These are phyloP conservation scores for Ogataea chonburiensis DNA, from an alignment of 805 yeast genomes.

Conservation along the genomic window DNA sequence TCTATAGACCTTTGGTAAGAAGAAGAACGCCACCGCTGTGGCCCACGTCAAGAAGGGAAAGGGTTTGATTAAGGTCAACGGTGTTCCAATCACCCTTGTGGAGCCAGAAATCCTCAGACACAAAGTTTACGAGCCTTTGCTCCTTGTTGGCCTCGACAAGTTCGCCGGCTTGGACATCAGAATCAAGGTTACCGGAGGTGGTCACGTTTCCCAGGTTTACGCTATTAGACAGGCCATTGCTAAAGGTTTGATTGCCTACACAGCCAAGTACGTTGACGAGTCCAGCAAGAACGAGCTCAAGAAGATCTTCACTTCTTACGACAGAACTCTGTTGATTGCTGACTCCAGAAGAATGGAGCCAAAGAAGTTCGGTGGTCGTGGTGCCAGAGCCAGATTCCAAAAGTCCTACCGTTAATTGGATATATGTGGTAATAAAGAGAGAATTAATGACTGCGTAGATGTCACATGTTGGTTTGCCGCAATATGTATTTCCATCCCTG, in stretches of 20 bases:
- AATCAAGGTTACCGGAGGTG: conserved; percentile 99
- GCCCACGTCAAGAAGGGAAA: conserved; percentile 99
- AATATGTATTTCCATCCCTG: too few relatives aligned
- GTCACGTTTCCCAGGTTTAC: conserved; percentile 99
- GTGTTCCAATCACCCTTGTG: conserved; percentile 98
- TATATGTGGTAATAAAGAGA: conserved; percentile 13
- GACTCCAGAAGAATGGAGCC: conserved; percentile 99
- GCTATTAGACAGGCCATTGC: conserved; percentile 99
- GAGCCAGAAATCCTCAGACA: conserved; percentile 98
- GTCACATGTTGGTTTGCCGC: background rate
- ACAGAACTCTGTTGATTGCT: conserved; percentile 99
- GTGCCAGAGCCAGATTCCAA: conserved; percentile 99
- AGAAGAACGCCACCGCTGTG: conserved; percentile 99
- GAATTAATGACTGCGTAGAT: conserved; percentile 5
- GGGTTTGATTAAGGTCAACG: conserved; percentile 99
- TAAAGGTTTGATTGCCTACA: conserved; percentile 99
- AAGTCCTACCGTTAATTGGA: conserved; percentile 95
- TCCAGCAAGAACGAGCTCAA: conserved; percentile 99
- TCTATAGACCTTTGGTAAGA: conserved; percentile 95
- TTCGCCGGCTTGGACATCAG: conserved; percentile 98
- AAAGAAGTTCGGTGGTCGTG: conserved; percentile 99
- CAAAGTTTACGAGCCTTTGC: conserved; percentile 99
- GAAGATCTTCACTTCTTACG: conserved; percentile 96
- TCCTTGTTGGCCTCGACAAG: conserved; percentile 98
- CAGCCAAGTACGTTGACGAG: conserved; percentile 99